phyloP scores from a whole-genome alignment of 2,329 filamentous ascomycete species.

The Colletotrichum sp. region DNA sequence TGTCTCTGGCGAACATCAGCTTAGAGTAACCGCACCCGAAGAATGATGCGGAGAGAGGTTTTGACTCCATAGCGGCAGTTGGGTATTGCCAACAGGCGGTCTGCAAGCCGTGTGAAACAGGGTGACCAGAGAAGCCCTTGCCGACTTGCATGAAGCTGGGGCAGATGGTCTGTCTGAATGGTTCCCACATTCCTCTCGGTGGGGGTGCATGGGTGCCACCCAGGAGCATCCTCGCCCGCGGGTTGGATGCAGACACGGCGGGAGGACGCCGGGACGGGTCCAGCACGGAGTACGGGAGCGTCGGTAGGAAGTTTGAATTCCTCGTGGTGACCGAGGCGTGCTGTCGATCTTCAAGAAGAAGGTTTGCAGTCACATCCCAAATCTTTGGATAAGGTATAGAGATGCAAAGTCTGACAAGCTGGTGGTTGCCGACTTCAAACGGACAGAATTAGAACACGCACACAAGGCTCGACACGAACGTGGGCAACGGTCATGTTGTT shows the following conservation, averaged over 20 bases:
- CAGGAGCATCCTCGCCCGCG: neutral
- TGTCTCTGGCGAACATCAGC: neutral
- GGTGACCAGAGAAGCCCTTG: neutral
- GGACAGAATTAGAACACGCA: slow-evolving; percentile 9
- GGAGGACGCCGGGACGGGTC: neutral
- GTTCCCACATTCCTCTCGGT: neutral
- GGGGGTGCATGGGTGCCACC: neutral
- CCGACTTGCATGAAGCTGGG: neutral
- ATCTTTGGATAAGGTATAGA: neutral
- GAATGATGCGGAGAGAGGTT: neutral
- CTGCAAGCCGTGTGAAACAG: slow-evolving; percentile 10
- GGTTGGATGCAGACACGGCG: neutral
- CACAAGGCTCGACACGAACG: neutral
- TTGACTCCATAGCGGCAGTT: neutral
- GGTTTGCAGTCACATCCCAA: neutral
- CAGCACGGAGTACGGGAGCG: neutral
- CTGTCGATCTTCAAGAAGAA: neutral
- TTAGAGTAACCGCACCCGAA: neutral
- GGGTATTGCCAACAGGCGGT: slow-evolving; percentile 2
- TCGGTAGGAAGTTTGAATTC: slow-evolving; percentile 2
- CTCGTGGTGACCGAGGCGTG: neutral
- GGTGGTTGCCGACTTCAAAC: slow-evolving; percentile 14
- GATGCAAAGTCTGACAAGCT: neutral
- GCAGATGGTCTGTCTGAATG: neutral
- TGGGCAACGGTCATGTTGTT: neutral